Conservation (phyloP, 2,329 filamentous ascomycete genomes). For the Diaporthe batatas region DNA sequence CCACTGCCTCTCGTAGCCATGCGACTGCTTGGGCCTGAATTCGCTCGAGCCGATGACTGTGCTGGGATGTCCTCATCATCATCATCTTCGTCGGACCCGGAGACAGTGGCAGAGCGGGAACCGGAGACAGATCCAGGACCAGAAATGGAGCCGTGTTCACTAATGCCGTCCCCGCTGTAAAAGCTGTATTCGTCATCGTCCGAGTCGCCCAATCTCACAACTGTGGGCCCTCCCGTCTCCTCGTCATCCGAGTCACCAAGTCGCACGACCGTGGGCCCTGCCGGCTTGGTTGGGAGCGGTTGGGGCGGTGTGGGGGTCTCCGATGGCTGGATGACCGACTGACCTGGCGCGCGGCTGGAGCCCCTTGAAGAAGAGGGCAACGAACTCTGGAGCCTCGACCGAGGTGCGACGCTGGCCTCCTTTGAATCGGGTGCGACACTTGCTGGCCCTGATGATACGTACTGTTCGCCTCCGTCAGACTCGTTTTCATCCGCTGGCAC, state of each 20-base stretch:
- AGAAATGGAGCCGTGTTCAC: slow-evolving; percentile 38
- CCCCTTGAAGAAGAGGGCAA: slow-evolving; percentile 6
- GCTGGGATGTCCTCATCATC: slow-evolving; percentile 42
- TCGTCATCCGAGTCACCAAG: slow-evolving; percentile 48
- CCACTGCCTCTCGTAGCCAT: slow-evolving; percentile 37
- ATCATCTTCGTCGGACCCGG: slow-evolving; percentile 42
- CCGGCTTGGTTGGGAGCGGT: slow-evolving; percentile 36
- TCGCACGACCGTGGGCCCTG: slow-evolving; percentile 52
- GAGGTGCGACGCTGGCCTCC: slow-evolving; percentile 29
- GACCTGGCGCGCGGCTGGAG: slow-evolving; percentile 13
- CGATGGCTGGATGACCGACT: neutral
- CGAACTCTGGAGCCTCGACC: slow-evolving; percentile 27
- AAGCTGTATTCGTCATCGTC: slow-evolving; percentile 44
- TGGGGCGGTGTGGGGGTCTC: slow-evolving; percentile 40
- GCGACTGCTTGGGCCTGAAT: slow-evolving; percentile 39
- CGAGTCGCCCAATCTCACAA: slow-evolving; percentile 51
- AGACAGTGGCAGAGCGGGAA: neutral
- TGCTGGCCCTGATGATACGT: slow-evolving; percentile 43
- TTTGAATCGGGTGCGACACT: slow-evolving; percentile 36
- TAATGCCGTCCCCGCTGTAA: slow-evolving; percentile 32
- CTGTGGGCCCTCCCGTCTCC: slow-evolving; percentile 48
- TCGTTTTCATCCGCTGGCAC: slow-evolving; percentile 40
- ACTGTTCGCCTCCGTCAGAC: slow-evolving; percentile 45
- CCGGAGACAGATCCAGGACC: neutral
- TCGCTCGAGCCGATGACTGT: slow-evolving; percentile 39